Evolutionary conservation across 1,284 basidiomycete genomes (phyloP).

Genomic region (Meripilus lineatus): DNA sequence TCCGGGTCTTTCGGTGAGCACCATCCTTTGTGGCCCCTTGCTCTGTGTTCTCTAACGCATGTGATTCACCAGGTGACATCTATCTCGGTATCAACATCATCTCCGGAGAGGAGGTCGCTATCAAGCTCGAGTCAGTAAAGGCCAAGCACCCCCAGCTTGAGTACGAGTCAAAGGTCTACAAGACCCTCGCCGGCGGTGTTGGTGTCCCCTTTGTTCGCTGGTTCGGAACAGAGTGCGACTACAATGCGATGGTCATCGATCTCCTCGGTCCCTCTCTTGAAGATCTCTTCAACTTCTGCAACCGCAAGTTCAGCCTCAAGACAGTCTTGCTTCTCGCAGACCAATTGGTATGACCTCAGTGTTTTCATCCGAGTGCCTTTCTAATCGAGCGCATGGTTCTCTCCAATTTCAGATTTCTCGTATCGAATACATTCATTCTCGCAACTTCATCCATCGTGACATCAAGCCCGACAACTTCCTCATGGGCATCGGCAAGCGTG

Average conservation of each 20-base stretch:
- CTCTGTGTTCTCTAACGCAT: neutral
- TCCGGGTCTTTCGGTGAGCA: slow-evolving; percentile 94
- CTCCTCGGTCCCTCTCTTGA: slow-evolving; percentile 96
- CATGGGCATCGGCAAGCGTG: slow-evolving; percentile 99
- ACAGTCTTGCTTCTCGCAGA: slow-evolving; percentile 96
- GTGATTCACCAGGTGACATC: slow-evolving; percentile 75
- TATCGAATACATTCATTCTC: slow-evolving; percentile 98
- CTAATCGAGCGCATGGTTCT: slow-evolving; percentile 8
- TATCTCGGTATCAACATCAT: slow-evolving; percentile 99
- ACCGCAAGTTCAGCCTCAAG: slow-evolving; percentile 97
- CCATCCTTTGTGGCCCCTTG: neutral
- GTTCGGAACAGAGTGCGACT: slow-evolving; percentile 99
- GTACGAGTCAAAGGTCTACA: slow-evolving; percentile 97
- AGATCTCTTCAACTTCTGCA: slow-evolving; percentile 99
- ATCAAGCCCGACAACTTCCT: slow-evolving; percentile 99
- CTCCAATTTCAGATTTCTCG: slow-evolving; percentile 77
- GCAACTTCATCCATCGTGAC: slow-evolving; percentile 99
- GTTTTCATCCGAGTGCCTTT: slow-evolving; percentile 12
- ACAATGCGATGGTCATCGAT: slow-evolving; percentile 99
- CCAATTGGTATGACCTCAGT: slow-evolving; percentile 76
- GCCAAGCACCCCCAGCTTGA: slow-evolving; percentile 99
- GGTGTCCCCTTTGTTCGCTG: slow-evolving; percentile 97
- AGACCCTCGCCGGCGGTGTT: slow-evolving; percentile 96
- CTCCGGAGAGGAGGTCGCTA: slow-evolving; percentile 99
- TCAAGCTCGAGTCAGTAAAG: slow-evolving; percentile 99